Evolutionary conservation across 768 basidiomycete species (phyloP).

Genomic region (Boletus rubescentipes): DNA sequence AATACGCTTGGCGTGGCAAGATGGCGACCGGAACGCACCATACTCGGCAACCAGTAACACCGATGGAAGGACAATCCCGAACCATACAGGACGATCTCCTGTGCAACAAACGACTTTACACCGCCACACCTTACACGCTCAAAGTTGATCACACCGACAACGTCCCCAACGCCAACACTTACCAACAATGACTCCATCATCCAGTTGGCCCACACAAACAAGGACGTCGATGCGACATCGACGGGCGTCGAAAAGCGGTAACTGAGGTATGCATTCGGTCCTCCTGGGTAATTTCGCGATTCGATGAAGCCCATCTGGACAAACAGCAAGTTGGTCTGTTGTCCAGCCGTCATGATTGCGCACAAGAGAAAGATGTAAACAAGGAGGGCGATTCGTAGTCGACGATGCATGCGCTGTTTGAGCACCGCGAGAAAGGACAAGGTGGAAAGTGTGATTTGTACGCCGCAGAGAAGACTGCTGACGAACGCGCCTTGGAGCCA

Average conservation of each 20-base stretch:
- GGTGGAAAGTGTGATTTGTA: conserved; percentile 18
- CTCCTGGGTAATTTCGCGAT: conserved; percentile 12
- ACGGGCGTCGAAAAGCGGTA: background rate
- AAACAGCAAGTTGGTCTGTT: conserved; percentile 11
- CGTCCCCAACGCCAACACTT: background rate
- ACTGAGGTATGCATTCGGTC: conserved; percentile 12
- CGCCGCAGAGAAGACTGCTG: conserved; percentile 19
- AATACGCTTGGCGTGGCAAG: background rate
- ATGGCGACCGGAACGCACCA: conserved; percentile 3
- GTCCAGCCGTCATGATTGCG: conserved; percentile 16
- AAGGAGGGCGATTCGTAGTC: conserved; percentile 13
- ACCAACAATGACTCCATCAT: conserved; percentile 24
- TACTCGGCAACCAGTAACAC: conserved; percentile 9
- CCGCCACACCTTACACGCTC: conserved; percentile 20
- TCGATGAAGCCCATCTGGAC: conserved; percentile 17
- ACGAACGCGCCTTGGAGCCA: conserved; percentile 26
- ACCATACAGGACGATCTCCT: conserved; percentile 8
- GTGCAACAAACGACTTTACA: conserved; percentile 18
- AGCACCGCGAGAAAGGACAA: conserved; percentile 21
- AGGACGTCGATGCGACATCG: background rate
- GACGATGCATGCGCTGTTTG: conserved; percentile 8
- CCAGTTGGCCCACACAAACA: conserved; percentile 22
- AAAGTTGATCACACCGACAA: background rate
- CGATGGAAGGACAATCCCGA: conserved; percentile 8
- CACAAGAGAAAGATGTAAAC: conserved; percentile 15